phyloP scores from a whole-genome alignment of 352 stramenopile species.

The Phytophthora sojae region DNA sequence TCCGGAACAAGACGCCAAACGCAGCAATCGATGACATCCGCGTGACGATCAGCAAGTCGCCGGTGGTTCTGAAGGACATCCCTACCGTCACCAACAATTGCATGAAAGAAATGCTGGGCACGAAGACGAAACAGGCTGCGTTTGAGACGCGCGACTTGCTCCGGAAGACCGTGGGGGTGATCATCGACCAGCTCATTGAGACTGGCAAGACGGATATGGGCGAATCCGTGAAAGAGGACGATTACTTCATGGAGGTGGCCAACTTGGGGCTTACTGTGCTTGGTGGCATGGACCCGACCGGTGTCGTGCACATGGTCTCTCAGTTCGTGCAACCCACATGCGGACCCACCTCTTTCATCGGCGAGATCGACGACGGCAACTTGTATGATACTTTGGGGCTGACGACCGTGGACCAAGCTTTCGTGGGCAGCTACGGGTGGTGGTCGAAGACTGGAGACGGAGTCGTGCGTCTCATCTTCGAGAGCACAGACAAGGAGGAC shows the following conservation, averaged over 20 bases:
- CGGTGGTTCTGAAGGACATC: conserved; percentile 8
- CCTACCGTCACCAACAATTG: conserved; percentile 19
- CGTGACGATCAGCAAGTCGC: conserved; percentile 8
- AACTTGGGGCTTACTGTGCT: conserved; percentile 53
- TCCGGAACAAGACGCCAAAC: conserved; percentile 16
- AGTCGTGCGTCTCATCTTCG: conserved; percentile 43
- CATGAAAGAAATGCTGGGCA: conserved; percentile 16
- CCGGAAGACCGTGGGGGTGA: conserved; percentile 44
- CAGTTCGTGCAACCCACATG: conserved; percentile 68
- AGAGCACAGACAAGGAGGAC: conserved; percentile 40
- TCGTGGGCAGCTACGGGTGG: conserved; percentile 45
- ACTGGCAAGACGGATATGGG: conserved; percentile 29
- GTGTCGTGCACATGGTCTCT: conserved; percentile 46
- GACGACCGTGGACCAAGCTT: conserved; percentile 44
- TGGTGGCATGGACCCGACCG: conserved; percentile 54
- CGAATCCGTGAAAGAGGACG: conserved; percentile 16
- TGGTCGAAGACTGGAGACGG: conserved; percentile 52
- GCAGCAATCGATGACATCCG: conserved; percentile 20
- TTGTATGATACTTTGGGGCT: conserved; percentile 37
- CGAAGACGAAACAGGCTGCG: conserved; percentile 14
- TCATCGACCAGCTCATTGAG: conserved; percentile 29
- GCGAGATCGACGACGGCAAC: conserved; percentile 55
- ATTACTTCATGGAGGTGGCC: conserved; percentile 48
- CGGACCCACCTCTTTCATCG: conserved; percentile 50
- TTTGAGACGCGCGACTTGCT: conserved; percentile 49